Evolutionary conservation across 148 eudicot species (phyloP).

Genomic region (Silene uniflora): DNA sequence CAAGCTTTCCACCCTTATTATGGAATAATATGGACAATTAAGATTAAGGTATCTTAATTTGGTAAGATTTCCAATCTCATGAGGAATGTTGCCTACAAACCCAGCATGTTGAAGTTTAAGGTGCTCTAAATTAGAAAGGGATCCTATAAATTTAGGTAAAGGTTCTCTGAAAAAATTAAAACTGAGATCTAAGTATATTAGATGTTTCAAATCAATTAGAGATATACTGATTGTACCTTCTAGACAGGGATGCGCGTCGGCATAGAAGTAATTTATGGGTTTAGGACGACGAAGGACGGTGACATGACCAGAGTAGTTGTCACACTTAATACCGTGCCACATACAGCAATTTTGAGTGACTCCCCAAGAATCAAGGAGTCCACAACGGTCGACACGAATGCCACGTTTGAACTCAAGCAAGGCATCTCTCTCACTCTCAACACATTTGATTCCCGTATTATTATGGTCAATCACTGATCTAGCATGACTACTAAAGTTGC

Average conservation of each 20-base stretch:
- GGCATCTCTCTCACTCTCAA: too few relatives aligned
- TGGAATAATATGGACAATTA: background rate
- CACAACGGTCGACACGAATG: too few relatives aligned
- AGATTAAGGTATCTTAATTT: slow-evolving; percentile 10
- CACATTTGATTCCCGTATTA: too few relatives aligned
- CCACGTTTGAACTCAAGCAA: too few relatives aligned
- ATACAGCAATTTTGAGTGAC: too few relatives aligned
- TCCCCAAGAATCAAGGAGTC: too few relatives aligned
- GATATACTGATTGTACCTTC: background rate
- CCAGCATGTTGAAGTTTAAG: background rate
- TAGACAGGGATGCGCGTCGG: background rate
- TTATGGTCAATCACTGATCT: too few relatives aligned
- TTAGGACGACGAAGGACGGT: too few relatives aligned
- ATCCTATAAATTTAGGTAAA: slow-evolving; percentile 1
- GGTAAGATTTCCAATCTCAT: background rate
- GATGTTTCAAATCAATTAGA: background rate
- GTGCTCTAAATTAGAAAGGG: background rate
- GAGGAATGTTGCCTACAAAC: slow-evolving; percentile 6
- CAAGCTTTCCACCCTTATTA: background rate
- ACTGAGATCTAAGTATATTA: slow-evolving; percentile 16
- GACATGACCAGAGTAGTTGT: too few relatives aligned
- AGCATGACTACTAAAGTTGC: too few relatives aligned
- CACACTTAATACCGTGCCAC: too few relatives aligned
- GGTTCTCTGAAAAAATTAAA: background rate
- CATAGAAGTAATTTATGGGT: too few relatives aligned